Evolutionary conservation across 352 stramenopile species (phyloP), one percentile per base, ranked within the genome.

Genomic region (Phytophthora quininea): DNA sequence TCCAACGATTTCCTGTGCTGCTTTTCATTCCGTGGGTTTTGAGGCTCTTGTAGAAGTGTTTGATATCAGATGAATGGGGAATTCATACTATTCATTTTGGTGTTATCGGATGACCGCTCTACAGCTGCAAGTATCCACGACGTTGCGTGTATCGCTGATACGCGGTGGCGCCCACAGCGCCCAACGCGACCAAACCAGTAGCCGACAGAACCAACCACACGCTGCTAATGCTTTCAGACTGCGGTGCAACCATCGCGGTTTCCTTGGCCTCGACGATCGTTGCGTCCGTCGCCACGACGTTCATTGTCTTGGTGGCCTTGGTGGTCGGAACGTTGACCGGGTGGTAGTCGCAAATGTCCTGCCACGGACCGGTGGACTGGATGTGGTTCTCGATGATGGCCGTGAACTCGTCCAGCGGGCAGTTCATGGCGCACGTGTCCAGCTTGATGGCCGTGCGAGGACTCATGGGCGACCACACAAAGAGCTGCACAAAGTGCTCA

Each of bases 291-390:
- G 65, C 54, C 30, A 71, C 50, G 27, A 77, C 54, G 43, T 69
- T 69, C 59, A 61, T 75, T 33, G 74, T 64, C 45, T 76, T 74
- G 57, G 49, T 37, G 4, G 48, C n/a, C 43, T 77, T 71, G 30
- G 56, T 32, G n/a, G 40, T 29, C 15, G 61, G 62, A 24, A 58
- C 54, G 42, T 85, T 85, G 53, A 86, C 65, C 4, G 83, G 83
- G 50, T 90, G 82, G 67, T 86, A 90, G 54, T 79, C 62, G 67
- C 86, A 93, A 48, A 93, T 84, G 24, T 93, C 79, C 49, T 91
- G 71, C 83, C 83, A 93, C 32, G 79, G 69, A 31, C 86, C 86
- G 1, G 86, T 93, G 12, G 74, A 64, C 49, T 77, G 56, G 37
- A 92, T 80, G 62, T 91, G 76, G 33, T 65, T 68, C 46, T 75